Evolutionary conservation across 306 rosid species (phyloP), one percentile per base, ranked within the genome.

Genomic region (Erythrophleum fordii): DNA sequence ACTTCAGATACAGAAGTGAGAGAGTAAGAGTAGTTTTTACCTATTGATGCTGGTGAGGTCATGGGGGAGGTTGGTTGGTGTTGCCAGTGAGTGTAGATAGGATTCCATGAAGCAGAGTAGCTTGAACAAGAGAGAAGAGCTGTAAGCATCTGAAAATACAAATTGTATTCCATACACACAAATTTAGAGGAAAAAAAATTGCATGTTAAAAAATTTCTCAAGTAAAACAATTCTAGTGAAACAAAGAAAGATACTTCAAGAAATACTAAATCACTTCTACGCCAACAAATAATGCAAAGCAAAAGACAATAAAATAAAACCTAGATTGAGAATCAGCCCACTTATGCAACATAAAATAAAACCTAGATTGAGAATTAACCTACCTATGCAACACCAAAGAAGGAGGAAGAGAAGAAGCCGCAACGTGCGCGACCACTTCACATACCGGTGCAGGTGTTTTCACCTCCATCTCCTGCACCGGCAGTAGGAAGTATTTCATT

Each of bases 391-490:
- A 61, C 81, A 74, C 66, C 79, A 45, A 42, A 34, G 60, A 31
- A 44, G 39, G 37, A 56, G 17, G 37, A 56, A 37, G 11, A 44
- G 80, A 67, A 65, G 79, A 69, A 10, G 48, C 69, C 51, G 69
- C 81, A 74, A 79, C 73, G 1, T 9, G 23, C 70, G 86, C 84
- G 14, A 59, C 84, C 77, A 67, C 86, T 82, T 64, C 86, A 73
- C 45, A 55, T 48, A 64, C 82, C 75, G 82, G 82, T 79, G 89
- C 89, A 79, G 86, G 84, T 28, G 70, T 65, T 55, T 70, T 65
- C 41, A 52, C 73, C 78, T 73, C 79, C 80, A 68, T 76, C 80
- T 75, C 89, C 89, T 85, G 89, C 89, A 82, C 89, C 89, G 64
- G 83, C 52, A 14, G 81, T 79, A 5, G 86, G 82, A 35, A 79